Conservation (phyloP, 1,284 basidiomycete species). For the Pseudozyma flocculosa region DNA sequence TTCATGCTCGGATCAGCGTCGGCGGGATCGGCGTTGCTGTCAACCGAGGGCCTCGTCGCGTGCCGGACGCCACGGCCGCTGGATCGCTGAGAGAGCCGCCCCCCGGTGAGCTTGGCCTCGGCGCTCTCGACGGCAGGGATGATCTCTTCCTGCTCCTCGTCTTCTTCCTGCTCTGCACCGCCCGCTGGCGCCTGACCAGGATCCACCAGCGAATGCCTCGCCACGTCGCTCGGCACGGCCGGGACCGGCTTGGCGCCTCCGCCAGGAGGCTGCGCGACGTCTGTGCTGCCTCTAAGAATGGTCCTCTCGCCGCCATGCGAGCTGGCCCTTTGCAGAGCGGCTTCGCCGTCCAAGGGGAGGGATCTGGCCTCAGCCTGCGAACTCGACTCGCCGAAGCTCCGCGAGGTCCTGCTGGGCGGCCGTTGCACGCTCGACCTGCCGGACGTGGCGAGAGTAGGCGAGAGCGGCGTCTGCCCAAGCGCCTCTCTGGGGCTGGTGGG, state of each 20-base stretch:
- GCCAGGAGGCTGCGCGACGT: too few species aligned
- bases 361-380: too few species aligned
- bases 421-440: not conserved
- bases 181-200: not conserved
- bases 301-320: too few species aligned
- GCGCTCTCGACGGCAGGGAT: not conserved
- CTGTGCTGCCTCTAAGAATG: too few species aligned
- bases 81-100: constrained; percentile 19
- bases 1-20: constrained; percentile 80
- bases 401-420: not conserved
- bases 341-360: too few species aligned
- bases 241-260: not conserved
- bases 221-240: not conserved
- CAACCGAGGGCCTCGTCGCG: constrained; percentile 25
- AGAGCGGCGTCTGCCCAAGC: not conserved
- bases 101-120: constrained; percentile 4
- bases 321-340: too few species aligned
- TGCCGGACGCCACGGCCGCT: constrained; percentile 20
- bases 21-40: constrained; percentile 59
- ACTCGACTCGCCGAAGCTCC: not conserved
- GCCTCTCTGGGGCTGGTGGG: too few species aligned
- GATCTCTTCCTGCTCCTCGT: constrained; percentile 3
- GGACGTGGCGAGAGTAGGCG: not conserved
- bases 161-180: constrained; percentile 8
- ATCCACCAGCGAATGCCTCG: constrained; percentile 31